Base-by-base conservation (phyloP, 2,329 filamentous ascomycete genomes). In the Teratosphaeria pseudoeucalypti region DNA sequence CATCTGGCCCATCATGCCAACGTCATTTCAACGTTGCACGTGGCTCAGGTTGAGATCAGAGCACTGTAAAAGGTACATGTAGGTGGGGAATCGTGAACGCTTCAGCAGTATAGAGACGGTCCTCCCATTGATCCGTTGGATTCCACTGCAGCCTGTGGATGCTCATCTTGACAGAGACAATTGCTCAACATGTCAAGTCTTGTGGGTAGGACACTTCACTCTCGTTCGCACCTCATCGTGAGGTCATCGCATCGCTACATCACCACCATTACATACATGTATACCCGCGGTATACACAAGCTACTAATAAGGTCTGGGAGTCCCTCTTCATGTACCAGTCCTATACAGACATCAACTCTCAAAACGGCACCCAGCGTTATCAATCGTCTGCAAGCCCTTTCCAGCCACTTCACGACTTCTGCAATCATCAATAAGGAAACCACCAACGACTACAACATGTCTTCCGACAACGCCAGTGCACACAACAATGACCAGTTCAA, bases 361-460 rank as follows among this genome's bases (percentile, higher is more conserved):
- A 49, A 49, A 49, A 6, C 43, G 16, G 43, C 43, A 19, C 5
- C 43, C 9, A 26, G 16, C 43, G 23, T 5, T 49, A 11, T 39
- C 37, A 59, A 32, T 7, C 29, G 43, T 57, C 55, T 57, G 37
- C 39, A 58, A 14, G 59, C 57, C 11, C 19, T 64, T 43, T 60
- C 58, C 39, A 37, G 52, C 27, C 58, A 64, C 34, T 63, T 64
- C 55, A 57, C 55, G 16, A 59, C 57, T 27, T 60, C 58, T 34
- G 47, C 58, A 47, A 16, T 27, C 23, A 56, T 9, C 54, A 53
- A 34, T 49, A 34, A 56, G 52, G 58, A 55, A 27, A 47, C n/a
- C 14, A 32, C 55, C 96, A 96, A 83, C 37, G 59, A 61, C 57
- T 58, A 55, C 61, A 68, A 63, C 58, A 71, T 71, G 69, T 63